Conservation (phyloP, 768 basidiomycete species). For the Boletus patriciae region DNA sequence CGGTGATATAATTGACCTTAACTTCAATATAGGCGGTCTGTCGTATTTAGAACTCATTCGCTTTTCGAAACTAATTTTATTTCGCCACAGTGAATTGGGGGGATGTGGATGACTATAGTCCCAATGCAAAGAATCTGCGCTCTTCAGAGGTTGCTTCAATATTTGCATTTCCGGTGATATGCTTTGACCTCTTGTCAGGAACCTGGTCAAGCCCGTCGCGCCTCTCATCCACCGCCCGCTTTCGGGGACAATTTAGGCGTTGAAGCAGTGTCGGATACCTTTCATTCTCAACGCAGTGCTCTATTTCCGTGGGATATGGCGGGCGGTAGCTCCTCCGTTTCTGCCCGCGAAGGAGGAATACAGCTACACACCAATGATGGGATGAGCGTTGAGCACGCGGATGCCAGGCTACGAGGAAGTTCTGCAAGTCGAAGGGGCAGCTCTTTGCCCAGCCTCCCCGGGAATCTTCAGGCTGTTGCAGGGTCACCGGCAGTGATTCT, state of each 20-base stretch:
- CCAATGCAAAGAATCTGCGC: slow-evolving; percentile 32
- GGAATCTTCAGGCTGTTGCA: slow-evolving; percentile 41
- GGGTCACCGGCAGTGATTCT: slow-evolving; percentile 52
- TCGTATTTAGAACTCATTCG: not conserved
- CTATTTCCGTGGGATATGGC: slow-evolving; percentile 87
- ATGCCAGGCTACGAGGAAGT: slow-evolving; percentile 53
- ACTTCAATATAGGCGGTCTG: slow-evolving; percentile 28
- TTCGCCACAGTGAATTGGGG: slow-evolving; percentile 26
- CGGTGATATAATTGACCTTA: slow-evolving; percentile 22
- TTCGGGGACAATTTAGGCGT: slow-evolving; percentile 51
- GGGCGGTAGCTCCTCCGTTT: slow-evolving; percentile 58
- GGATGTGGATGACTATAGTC: slow-evolving; percentile 15
- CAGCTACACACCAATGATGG: slow-evolving; percentile 42
- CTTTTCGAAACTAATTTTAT: slow-evolving; percentile 10
- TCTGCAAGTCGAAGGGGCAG: slow-evolving; percentile 58
- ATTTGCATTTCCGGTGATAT: not conserved
- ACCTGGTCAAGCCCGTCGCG: slow-evolving; percentile 81
- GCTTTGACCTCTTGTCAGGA: slow-evolving; percentile 49
- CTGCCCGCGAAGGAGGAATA: slow-evolving; percentile 37
- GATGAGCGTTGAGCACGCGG: slow-evolving; percentile 51
- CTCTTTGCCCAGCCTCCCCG: slow-evolving; percentile 52
- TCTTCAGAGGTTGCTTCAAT: slow-evolving; percentile 61
- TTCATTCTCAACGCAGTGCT: slow-evolving; percentile 63
- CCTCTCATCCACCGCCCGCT: slow-evolving; percentile 55
- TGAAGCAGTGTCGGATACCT: slow-evolving; percentile 41